Evolutionary conservation across 257 asterid species (phyloP).

Genomic region (Solanum phureja): DNA sequence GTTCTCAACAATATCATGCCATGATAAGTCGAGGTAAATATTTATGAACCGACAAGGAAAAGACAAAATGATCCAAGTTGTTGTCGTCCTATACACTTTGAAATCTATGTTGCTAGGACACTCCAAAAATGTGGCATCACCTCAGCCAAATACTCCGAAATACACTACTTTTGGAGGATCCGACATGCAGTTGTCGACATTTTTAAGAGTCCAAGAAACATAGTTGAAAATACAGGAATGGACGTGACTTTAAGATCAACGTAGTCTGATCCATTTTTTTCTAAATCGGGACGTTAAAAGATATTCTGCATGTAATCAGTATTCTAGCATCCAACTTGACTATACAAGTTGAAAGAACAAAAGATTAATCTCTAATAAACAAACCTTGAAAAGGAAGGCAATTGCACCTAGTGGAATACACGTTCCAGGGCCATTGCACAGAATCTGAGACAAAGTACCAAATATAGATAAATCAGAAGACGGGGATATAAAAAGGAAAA

Average conservation of each 20-base stretch:
- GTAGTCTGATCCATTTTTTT: neutral
- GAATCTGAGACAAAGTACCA: slow-evolving; percentile 33
- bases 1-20: neutral
- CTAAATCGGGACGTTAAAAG: neutral
- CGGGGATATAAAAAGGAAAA: neutral
- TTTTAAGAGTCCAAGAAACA: neutral
- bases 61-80: neutral
- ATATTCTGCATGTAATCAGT: neutral
- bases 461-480: neutral
- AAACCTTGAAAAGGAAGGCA: slow-evolving; percentile 72
- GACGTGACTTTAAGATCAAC: neutral
- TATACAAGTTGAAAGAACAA: neutral
- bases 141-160: neutral
- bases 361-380: neutral
- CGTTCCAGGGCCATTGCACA: slow-evolving; percentile 97
- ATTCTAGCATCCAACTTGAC: neutral
- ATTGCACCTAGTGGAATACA: slow-evolving; percentile 73
- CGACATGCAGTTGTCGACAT: accelerated
- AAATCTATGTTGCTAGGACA: neutral
- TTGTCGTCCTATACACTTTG: neutral
- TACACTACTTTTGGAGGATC: neutral
- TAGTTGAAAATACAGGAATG: neutral
- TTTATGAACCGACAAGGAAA: neutral
- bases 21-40: neutral
- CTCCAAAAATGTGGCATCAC: neutral